phyloP scores from a whole-genome alignment of 371 early-diverging fungal species.

The Mucor velutinosus region DNA sequence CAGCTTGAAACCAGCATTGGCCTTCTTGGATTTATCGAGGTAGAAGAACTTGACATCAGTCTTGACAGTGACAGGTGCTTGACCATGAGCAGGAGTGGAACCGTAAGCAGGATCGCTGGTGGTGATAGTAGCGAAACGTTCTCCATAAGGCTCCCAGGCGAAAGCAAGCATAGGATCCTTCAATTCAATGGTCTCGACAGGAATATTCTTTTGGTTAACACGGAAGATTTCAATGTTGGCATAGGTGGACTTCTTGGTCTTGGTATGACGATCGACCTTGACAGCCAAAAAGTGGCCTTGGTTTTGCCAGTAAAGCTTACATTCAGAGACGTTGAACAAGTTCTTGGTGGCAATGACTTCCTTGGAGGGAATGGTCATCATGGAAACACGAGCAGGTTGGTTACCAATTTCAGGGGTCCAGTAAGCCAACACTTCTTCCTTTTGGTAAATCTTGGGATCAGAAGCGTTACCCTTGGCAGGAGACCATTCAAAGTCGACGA shows the following conservation, averaged over 20 bases:
- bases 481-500: conserved; percentile 93
- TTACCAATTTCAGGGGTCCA: conserved; percentile 96
- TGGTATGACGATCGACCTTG: conserved; percentile 88
- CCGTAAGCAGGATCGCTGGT: conserved; percentile 70
- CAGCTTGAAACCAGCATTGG: conserved; percentile 67
- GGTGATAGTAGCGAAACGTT: conserved; percentile 83
- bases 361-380: conserved; percentile 78
- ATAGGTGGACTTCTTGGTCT: conserved; percentile 90
- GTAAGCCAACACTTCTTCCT: conserved; percentile 81
- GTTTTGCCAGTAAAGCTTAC: conserved; percentile 92
- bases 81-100: conserved; percentile 46
- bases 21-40: conserved; percentile 58
- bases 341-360: conserved; percentile 94
- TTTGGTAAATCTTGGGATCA: conserved; percentile 49
- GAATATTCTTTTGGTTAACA: conserved; percentile 88
- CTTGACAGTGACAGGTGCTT: conserved; percentile 61
- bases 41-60: conserved; percentile 85
- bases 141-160: conserved; percentile 94
- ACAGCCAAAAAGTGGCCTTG: conserved; percentile 90
- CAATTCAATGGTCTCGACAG: conserved; percentile 93
- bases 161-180: conserved; percentile 82
- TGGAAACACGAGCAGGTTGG: conserved; percentile 93
- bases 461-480: conserved; percentile 54
- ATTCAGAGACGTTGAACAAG: conserved; percentile 90
- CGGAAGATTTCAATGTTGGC: conserved; percentile 96